Percentiles rank a stretch among this genome's conserved stretches.
Conservation (phyloP, 192 early-diverging fungal species). For the Backusella luteola region DNA sequence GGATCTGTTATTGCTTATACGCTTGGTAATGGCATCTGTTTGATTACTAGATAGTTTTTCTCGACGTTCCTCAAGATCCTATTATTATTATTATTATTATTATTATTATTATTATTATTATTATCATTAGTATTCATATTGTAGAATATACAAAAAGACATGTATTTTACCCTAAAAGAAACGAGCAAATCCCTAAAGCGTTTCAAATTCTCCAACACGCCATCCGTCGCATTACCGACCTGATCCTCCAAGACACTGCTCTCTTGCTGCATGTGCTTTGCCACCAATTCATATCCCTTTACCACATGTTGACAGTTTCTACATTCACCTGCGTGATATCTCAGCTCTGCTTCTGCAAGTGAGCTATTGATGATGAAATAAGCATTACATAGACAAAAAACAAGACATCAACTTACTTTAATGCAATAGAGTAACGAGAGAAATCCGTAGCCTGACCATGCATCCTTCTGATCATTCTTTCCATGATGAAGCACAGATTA, state of each 20-base stretch:
- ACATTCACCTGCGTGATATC: constrained; percentile 60
- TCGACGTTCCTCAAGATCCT: constrained; percentile 49
- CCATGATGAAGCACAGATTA: constrained; percentile 59
- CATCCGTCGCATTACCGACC: constrained; percentile 37
- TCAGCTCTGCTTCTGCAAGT: constrained; percentile 51
- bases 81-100: background rate
- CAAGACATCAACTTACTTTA: constrained; percentile 47
- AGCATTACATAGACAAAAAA: background rate
- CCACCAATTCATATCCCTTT: constrained; percentile 49
- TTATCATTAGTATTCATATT: too few relatives aligned
- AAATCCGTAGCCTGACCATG: constrained; percentile 65
- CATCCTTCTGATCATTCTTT: constrained; percentile 57
- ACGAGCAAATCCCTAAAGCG: constrained; percentile 63
- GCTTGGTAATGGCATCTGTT: constrained; percentile 52
- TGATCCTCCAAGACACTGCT: constrained; percentile 41
- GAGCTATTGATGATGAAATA: constrained; percentile 36
- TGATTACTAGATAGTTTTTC: constrained; percentile 46
- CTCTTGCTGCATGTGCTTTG: constrained; percentile 45
- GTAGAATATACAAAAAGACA: background rate
- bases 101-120: too few relatives aligned
- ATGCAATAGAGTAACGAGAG: constrained; percentile 51
- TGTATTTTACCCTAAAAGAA: constrained; percentile 46
- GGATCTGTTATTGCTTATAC: constrained; percentile 48
- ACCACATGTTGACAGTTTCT: constrained; percentile 51
- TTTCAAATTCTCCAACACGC: constrained; percentile 61